Conservation (phyloP, 768 basidiomycete genomes). For the Auriculariales sp. region DNA sequence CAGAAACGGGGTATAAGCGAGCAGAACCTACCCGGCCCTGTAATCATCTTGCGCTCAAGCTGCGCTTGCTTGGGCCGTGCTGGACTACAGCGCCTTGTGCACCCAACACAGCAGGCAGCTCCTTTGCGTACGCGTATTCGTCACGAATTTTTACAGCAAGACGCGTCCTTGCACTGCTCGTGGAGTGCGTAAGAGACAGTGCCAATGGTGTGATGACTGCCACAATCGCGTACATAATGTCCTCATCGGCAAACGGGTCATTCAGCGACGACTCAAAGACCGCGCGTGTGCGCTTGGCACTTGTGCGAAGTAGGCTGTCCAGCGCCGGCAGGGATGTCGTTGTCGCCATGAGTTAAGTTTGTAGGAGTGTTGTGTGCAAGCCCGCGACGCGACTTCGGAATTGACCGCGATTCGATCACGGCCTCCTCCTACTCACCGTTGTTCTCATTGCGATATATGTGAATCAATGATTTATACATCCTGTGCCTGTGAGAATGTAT, state of each 20-base stretch:
- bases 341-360: not conserved
- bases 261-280: slow-evolving; percentile 55
- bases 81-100: slow-evolving; percentile 66
- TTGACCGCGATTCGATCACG: too few species aligned
- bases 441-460: too few species aligned
- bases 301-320: slow-evolving; percentile 45
- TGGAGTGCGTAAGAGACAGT: not conserved
- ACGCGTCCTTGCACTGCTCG: slow-evolving; percentile 46
- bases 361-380: too few species aligned
- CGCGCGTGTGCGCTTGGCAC: slow-evolving; percentile 58
- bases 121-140: slow-evolving; percentile 79
- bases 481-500: too few species aligned
- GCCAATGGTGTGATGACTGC: not conserved
- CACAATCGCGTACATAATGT: slow-evolving; percentile 38
- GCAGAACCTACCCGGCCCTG: slow-evolving; percentile 44
- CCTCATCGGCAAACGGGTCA: slow-evolving; percentile 47
- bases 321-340: slow-evolving; percentile 39
- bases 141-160: slow-evolving; percentile 76
- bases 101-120: slow-evolving; percentile 66
- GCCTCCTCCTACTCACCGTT: too few species aligned
- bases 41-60: slow-evolving; percentile 42
- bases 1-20: not conserved
- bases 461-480: too few species aligned
- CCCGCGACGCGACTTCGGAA: too few species aligned
- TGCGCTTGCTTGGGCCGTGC: slow-evolving; percentile 50